Evolutionary conservation across 805 yeast species (phyloP), one percentile per base, ranked within the genome.

Genomic region (Yamadazyma laniorum): DNA sequence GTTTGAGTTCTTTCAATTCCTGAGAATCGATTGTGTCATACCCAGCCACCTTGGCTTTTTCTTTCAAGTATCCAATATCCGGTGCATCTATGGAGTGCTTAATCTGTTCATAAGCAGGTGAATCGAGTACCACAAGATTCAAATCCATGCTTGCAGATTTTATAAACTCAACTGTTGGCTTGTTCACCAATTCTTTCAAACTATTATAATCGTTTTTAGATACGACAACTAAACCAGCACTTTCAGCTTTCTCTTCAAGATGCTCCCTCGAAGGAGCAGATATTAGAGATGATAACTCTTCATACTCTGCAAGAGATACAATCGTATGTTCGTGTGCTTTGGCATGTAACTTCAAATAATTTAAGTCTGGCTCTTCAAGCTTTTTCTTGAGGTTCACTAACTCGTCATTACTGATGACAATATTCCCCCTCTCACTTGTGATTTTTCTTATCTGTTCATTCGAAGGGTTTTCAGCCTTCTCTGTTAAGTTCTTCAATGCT

Each of bases 251-350:
- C 9, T 44, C 46, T 25, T 44, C 45, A 16, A 59, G 41, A 21
- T 53, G 50, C 4, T 58, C 66, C 12, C 52, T 45, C 9, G 63
- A 50, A 4, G 78, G 76, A 8, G 51, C 43, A 4, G 45, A 34
- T 16, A 43, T 46, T 6, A 46, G 29, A 12, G 47, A 40, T 1
- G 48, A 46, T 17, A 58, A 40, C 4, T 49, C 50, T 2, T 51
- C 48, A 30, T 53, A 50, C 21, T 58, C 56, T 4, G 17, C 16
- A 21, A 30, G 32, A 2, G 50, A 37, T 1, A 52, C 44, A 14
- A 47, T 14, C 2, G 42, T 41, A 33, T 37, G 36, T 17, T 48
- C 35, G n/a, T 25, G 7, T 6, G 25, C 14, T n/a, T 40, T 28
- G 23, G 40, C 46, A 34, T 47, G 46, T 5, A 31, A 17, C 30